phyloP scores from a whole-genome alignment of 2,329 filamentous ascomycete species.

The Endoconidiophora polonica region DNA sequence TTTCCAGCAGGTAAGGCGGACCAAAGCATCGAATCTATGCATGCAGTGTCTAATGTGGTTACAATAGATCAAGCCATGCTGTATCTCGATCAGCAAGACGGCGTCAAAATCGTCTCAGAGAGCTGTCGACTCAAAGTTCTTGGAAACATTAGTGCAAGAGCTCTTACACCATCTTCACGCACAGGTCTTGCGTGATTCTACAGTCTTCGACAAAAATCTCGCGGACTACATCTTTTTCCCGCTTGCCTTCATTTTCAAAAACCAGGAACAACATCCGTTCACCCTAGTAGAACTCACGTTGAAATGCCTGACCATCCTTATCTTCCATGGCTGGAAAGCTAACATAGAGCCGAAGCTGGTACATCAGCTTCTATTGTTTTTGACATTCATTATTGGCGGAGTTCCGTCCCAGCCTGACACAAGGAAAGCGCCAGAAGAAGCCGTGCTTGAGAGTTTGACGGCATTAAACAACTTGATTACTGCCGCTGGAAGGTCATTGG shows the following conservation, averaged over 20 bases:
- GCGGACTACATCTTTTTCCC: constrained; percentile 95
- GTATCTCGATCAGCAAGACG: constrained; percentile 42
- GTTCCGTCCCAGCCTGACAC: constrained; percentile 38
- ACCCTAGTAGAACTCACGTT: constrained; percentile 60
- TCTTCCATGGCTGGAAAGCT: constrained; percentile 63
- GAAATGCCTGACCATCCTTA: constrained; percentile 55
- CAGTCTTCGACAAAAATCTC: constrained; percentile 57
- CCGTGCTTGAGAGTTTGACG: constrained; percentile 51
- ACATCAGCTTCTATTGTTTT: constrained; percentile 70
- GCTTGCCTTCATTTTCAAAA: constrained; percentile 68
- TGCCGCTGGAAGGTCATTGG: constrained; percentile 34
- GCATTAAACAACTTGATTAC: constrained; percentile 52
- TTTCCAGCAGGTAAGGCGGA: constrained; percentile 21
- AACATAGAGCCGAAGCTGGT: constrained; percentile 55
- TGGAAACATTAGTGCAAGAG: constrained; percentile 29
- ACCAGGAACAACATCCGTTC: constrained; percentile 54
- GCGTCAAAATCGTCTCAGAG: constrained; percentile 32
- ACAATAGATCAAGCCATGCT: constrained; percentile 43
- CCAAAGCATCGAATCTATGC: neutral
- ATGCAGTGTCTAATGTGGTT: constrained; percentile 6
- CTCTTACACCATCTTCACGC: constrained; percentile 30
- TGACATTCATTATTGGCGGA: constrained; percentile 67
- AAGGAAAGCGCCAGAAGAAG: constrained; percentile 49
- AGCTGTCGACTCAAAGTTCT: constrained; percentile 24
- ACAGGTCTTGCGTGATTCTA: constrained; percentile 27